Conservation (phyloP, 257 asterid genomes). For the Misopates orontium region DNA sequence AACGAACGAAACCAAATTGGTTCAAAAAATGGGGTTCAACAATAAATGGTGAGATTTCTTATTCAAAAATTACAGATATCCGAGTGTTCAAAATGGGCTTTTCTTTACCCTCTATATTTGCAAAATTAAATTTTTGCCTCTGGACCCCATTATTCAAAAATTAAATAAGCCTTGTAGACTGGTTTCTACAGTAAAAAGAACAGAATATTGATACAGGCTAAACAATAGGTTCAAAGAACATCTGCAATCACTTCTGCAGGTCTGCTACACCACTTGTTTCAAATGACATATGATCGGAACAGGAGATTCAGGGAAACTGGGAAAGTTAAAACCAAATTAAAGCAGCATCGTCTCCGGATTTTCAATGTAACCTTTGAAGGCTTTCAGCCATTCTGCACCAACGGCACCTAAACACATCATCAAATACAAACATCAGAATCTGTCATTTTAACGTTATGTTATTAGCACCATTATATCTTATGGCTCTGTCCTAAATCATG, state of each 20-base stretch:
- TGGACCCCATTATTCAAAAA: constrained; percentile 40
- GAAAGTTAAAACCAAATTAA: constrained; percentile 29
- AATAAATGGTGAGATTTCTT: not conserved
- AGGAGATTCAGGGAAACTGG: constrained; percentile 16
- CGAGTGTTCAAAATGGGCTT: constrained; percentile 8
- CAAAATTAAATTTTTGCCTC: constrained; percentile 32
- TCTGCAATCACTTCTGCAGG: constrained; percentile 12
- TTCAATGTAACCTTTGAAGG: constrained; percentile 94
- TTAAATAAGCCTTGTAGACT: constrained; percentile 22
- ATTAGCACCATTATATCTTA: not conserved
- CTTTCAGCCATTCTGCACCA: constrained; percentile 99
- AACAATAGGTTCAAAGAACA: constrained; percentile 20
- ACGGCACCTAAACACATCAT: constrained; percentile 68
- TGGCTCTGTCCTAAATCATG: not conserved
- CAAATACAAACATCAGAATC: constrained; percentile 17
- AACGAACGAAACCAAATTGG: not conserved
- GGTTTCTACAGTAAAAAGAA: constrained; percentile 25
- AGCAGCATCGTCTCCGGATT: constrained; percentile 93
- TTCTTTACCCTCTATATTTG: constrained; percentile 34
- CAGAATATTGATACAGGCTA: constrained; percentile 24
- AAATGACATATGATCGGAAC: constrained; percentile 23
- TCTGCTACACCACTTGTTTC: not conserved
- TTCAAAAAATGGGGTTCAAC: not conserved
- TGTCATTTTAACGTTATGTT: not conserved
- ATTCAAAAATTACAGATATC: not conserved